Percentiles rank a stretch among this genome's conserved stretches.
These are phyloP conservation scores for Exophiala alcalophila DNA, from an alignment of 2,329 filamentous ascomycete genomes.

Conservation along the genomic window DNA sequence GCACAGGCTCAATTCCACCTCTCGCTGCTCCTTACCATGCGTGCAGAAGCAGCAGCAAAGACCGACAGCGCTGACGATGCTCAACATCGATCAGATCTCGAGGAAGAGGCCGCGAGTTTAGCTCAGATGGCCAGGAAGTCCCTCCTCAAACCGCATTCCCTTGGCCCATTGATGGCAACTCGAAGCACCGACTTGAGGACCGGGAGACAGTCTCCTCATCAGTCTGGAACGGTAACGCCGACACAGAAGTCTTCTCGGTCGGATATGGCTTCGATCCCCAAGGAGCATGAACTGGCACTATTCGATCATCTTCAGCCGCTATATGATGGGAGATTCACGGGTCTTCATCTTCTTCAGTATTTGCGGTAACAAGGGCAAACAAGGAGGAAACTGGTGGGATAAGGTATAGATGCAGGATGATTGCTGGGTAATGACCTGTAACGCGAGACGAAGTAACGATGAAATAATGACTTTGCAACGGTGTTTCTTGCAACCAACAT, in stretches of 20 bases:
- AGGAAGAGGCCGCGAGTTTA: neutral
- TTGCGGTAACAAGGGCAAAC: neutral
- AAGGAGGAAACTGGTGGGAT: too few species aligned
- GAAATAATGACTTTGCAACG: too few species aligned
- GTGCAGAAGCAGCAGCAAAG: constrained; percentile 1
- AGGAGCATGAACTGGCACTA: neutral
- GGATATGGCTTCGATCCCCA: neutral
- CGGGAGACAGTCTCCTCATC: too few species aligned
- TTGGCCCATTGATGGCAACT: neutral
- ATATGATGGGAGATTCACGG: constrained; percentile 1
- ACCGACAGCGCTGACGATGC: constrained; percentile 3
- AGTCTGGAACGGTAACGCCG: neutral
- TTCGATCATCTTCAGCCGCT: constrained; percentile 3
- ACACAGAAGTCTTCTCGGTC: neutral
- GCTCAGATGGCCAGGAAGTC: neutral
- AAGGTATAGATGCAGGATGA: too few species aligned
- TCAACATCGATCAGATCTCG: neutral
- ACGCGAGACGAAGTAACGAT: too few species aligned
- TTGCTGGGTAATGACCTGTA: too few species aligned
- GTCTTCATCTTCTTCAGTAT: constrained; percentile 1
- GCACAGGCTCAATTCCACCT: constrained; percentile 4
- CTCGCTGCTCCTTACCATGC: neutral
- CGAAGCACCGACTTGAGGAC: neutral
- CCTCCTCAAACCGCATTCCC: neutral
- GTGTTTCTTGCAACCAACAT: too few species aligned